Conservation (phyloP, 176 grass and related monocot species). For the Oryza brachyantha region DNA sequence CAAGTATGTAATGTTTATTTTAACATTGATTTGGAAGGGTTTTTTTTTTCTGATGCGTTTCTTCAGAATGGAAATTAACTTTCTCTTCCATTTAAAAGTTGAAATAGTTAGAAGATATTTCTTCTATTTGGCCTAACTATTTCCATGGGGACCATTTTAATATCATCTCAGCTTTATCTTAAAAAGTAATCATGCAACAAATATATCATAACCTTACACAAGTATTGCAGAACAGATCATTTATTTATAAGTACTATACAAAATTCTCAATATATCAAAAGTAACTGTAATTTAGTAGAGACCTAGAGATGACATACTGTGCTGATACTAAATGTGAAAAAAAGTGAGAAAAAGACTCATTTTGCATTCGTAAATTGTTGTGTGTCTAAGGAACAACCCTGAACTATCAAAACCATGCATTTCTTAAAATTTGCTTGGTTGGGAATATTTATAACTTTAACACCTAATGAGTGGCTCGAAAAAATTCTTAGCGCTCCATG, state of each 20-base stretch:
- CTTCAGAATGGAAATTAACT: not conserved
- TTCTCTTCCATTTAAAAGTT: not conserved
- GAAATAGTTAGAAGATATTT: not conserved
- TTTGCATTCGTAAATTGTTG: no score
- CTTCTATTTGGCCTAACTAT: not conserved
- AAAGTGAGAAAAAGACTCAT: not conserved
- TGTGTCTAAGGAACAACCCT: not conserved
- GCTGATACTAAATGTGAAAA: not conserved
- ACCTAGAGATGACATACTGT: not conserved
- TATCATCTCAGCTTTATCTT: not conserved
- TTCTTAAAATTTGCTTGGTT: not conserved
- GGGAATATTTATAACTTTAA: not conserved
- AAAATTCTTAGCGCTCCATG: not conserved
- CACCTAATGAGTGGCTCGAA: not conserved
- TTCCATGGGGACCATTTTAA: not conserved
- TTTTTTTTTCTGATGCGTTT: not conserved
- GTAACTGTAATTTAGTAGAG: not conserved
- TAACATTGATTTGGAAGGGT: conserved; percentile 2
- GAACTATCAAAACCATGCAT: not conserved
- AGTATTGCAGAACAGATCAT: not conserved
- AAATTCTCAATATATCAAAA: conserved; percentile 6
- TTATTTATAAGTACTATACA: not conserved
- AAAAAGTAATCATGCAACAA: not conserved
- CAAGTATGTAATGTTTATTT: conserved; percentile 59
- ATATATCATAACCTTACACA: not conserved